Percentiles rank a stretch among this genome's conserved stretches.
Conservation (phyloP, 805 yeast species). For the Nakazawaea ambrosiae region DNA sequence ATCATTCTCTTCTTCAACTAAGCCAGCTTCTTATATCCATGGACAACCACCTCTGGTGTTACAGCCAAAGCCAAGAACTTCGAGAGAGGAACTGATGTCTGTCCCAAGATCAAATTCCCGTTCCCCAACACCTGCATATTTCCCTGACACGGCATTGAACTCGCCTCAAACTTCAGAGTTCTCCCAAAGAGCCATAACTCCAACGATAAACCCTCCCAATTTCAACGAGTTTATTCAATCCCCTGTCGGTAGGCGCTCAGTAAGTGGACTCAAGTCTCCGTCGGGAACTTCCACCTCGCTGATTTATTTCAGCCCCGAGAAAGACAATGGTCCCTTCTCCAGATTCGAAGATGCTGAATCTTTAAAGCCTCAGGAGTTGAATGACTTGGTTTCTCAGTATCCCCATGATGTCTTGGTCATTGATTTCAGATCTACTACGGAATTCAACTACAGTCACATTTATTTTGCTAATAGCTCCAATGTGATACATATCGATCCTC, state of each 20-base stretch:
- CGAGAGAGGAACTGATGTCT: background rate
- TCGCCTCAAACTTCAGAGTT: no score
- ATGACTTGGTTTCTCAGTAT: constrained; percentile 20
- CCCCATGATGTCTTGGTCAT: constrained; percentile 45
- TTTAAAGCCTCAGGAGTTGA: constrained; percentile 16
- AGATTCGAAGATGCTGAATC: background rate
- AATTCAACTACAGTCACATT: constrained; percentile 60
- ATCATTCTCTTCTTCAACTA: constrained; percentile 3
- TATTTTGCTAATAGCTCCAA: constrained; percentile 32
- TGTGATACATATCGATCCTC: constrained; percentile 73
- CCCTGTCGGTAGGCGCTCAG: background rate
- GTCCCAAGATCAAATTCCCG: constrained; percentile 5
- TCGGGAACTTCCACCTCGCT: background rate
- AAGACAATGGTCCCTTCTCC: background rate
- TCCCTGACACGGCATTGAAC: background rate
- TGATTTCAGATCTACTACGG: constrained; percentile 60
- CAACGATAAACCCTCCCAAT: background rate
- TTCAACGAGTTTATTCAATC: background rate
- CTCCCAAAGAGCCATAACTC: background rate
- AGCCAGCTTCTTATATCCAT: background rate
- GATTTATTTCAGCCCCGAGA: background rate
- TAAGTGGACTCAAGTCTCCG: background rate
- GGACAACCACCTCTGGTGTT: background rate
- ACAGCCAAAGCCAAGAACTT: background rate
- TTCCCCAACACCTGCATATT: background rate